phyloP scores from a whole-genome alignment of 257 asterid species.

The Cruciata laevipes region DNA sequence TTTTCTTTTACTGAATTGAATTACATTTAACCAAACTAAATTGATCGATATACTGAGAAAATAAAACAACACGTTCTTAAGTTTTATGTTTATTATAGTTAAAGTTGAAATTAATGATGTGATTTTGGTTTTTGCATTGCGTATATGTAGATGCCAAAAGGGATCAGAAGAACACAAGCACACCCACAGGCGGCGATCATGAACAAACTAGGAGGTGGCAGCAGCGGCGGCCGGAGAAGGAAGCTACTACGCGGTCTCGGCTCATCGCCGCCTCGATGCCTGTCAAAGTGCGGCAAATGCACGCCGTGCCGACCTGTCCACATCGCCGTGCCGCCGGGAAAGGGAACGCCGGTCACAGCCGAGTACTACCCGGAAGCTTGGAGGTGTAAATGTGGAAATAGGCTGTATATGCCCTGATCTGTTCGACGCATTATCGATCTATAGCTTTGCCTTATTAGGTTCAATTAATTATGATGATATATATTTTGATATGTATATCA shows the following conservation, averaged over 20 bases:
- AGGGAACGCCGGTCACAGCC: conserved; percentile 41
- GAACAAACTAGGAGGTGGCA: neutral
- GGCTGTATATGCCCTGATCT: conserved; percentile 26
- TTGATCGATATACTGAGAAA: too few relatives aligned
- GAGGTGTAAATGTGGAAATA: conserved; percentile 34
- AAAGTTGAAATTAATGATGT: too few relatives aligned
- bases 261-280: conserved; percentile 56
- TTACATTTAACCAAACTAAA: too few relatives aligned
- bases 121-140: neutral
- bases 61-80: too few relatives aligned
- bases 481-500: neutral
- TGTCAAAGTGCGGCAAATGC: conserved; percentile 47
- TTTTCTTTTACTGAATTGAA: too few relatives aligned
- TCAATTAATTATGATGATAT: neutral
- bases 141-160: neutral
- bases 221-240: conserved; percentile 24
- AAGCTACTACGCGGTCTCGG: conserved; percentile 46
- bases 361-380: conserved; percentile 44
- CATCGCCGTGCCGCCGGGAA: conserved; percentile 44
- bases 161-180: neutral
- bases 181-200: neutral
- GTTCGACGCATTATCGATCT: neutral
- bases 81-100: too few relatives aligned
- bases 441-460: neutral
- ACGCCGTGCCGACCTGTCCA: conserved; percentile 56